phyloP scores from a whole-genome alignment of 345 rosid genomes.

The Eucalyptus sp. region DNA sequence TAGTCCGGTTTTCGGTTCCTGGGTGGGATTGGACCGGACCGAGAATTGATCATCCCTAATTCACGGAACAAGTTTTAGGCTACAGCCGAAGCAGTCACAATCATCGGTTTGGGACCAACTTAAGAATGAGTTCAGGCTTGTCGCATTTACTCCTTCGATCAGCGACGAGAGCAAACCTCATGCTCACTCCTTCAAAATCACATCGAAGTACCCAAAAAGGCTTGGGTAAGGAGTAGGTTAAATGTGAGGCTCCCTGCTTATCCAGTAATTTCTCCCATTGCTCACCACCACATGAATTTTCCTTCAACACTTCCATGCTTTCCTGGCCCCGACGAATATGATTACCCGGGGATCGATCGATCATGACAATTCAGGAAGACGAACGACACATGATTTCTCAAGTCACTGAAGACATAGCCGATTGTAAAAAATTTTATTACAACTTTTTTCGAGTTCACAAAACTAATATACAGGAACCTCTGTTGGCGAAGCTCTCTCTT shows the following conservation, averaged over 20 bases:
- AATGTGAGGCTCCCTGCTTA: background rate
- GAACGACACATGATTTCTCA: background rate
- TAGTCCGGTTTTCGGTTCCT: background rate
- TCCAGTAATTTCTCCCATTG: background rate
- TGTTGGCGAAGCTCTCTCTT: background rate
- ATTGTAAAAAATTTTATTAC: background rate
- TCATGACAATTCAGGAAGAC: background rate
- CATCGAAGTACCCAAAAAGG: background rate
- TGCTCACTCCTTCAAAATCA: background rate
- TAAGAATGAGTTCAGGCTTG: background rate
- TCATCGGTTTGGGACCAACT: background rate
- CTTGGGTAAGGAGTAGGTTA: background rate
- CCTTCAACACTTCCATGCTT: background rate
- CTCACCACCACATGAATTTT: background rate
- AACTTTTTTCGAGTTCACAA: background rate
- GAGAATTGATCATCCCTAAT: background rate
- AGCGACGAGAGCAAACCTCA: background rate
- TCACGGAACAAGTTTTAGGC: background rate
- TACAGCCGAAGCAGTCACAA: background rate
- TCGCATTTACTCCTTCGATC: background rate
- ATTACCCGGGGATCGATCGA: background rate
- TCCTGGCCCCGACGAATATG: background rate
- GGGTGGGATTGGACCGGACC: background rate
- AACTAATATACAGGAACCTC: background rate
- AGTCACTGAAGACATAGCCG: background rate